Evolutionary conservation across 768 basidiomycete genomes (phyloP).

Genomic region (Pulveroboletus sp.): DNA sequence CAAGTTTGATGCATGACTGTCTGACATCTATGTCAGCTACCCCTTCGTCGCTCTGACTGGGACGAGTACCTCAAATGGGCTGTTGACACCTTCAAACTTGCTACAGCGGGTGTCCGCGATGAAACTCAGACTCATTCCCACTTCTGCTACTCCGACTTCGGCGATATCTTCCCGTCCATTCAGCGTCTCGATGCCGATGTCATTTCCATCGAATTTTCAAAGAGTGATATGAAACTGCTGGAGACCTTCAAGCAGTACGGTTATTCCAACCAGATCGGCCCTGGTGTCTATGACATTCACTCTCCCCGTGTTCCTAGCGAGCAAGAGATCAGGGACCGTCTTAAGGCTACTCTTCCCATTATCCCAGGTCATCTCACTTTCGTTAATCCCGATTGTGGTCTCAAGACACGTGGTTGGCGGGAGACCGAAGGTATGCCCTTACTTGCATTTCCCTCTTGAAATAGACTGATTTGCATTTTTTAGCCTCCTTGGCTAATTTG

Average conservation of each 20-base stretch:
- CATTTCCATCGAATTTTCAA: slow-evolving; percentile 98
- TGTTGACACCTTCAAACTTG: slow-evolving; percentile 96
- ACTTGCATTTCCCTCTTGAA: slow-evolving; percentile 1
- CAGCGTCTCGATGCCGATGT: slow-evolving; percentile 97
- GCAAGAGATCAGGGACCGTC: slow-evolving; percentile 92
- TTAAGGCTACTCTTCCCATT: slow-evolving; percentile 79
- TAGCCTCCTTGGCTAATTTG: slow-evolving; percentile 78
- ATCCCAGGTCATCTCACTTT: slow-evolving; percentile 81
- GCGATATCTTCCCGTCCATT: slow-evolving; percentile 97
- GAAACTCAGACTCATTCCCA: slow-evolving; percentile 97
- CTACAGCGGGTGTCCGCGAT: slow-evolving; percentile 94
- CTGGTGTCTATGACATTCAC: slow-evolving; percentile 99
- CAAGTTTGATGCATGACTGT: background rate
- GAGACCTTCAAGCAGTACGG: slow-evolving; percentile 92
- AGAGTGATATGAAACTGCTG: slow-evolving; percentile 97
- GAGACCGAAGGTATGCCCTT: slow-evolving; percentile 74
- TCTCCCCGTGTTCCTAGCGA: slow-evolving; percentile 95
- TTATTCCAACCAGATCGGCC: slow-evolving; percentile 97
- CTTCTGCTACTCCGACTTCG: slow-evolving; percentile 99
- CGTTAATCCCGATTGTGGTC: slow-evolving; percentile 97
- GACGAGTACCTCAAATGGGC: slow-evolving; percentile 96
- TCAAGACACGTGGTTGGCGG: slow-evolving; percentile 98
- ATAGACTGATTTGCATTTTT: slow-evolving; percentile 6
- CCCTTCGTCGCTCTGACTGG: slow-evolving; percentile 96
- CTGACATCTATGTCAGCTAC: slow-evolving; percentile 52